These are phyloP conservation scores for Dittrichia graveolens DNA, from an alignment of 129 eudicot species.

Conservation along the genomic window DNA sequence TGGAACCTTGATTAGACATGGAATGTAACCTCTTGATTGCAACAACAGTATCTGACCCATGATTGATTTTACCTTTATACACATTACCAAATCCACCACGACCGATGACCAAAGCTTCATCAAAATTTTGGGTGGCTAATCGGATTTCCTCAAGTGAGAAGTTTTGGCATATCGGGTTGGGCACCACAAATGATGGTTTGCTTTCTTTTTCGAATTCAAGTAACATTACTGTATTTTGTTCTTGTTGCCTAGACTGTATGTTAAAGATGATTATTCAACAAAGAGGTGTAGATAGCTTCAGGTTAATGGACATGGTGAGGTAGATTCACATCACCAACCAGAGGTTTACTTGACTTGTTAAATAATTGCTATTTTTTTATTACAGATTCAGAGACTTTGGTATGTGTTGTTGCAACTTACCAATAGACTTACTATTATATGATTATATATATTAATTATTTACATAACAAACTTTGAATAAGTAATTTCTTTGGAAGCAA, in stretches of 20 bases:
- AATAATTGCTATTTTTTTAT: too few relatives aligned
- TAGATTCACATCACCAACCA: too few relatives aligned
- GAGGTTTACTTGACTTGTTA: too few relatives aligned
- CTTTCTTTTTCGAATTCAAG: neutral
- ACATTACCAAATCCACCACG: constrained; percentile 35
- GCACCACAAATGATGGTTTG: neutral
- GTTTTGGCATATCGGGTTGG: constrained; percentile 17
- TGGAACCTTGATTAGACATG: constrained; percentile 34
- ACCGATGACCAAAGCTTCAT: constrained; percentile 27
- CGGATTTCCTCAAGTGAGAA: constrained; percentile 24
- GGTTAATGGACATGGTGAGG: too few relatives aligned
- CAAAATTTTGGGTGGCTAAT: constrained; percentile 31
- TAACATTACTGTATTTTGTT: neutral
- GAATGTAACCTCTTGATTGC: constrained; percentile 26
- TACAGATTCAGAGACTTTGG: too few relatives aligned
- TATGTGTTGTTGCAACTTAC: too few relatives aligned
- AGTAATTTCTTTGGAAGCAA: too few relatives aligned
- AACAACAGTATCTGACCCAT: constrained; percentile 2
- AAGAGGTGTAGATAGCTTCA: too few relatives aligned
- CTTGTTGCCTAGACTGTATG: neutral
- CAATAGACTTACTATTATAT: too few relatives aligned
- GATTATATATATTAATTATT: too few relatives aligned
- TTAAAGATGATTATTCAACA: too few relatives aligned
- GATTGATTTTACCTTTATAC: constrained; percentile 12
- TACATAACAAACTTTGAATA: too few relatives aligned